A percentile compares a stretch with the other conserved stretches of the same genome.
Evolutionary conservation across 441 rosid genomes (phyloP).

Genomic region (Raphanus hybrid): DNA sequence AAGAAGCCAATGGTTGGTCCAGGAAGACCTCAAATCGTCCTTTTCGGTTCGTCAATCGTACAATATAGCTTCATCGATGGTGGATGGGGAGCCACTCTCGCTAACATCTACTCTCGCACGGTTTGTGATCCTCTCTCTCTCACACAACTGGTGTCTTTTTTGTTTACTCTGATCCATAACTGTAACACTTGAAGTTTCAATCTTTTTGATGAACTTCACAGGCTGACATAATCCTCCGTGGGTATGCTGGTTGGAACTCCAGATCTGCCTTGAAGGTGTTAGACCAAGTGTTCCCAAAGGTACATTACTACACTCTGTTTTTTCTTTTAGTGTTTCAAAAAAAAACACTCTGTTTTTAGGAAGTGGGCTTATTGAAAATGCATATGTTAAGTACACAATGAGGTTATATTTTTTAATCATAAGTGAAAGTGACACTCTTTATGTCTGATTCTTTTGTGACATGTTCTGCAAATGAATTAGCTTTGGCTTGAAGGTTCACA

Average conservation of each 20-base stretch:
- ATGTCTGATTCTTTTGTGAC: background rate
- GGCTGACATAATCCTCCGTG: constrained; percentile 85
- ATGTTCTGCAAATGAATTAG: background rate
- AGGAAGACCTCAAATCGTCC: constrained; percentile 68
- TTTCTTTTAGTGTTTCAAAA: too few relatives aligned
- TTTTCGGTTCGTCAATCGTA: constrained; percentile 89
- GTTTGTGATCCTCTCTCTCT: constrained; percentile 38
- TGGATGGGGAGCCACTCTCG: constrained; percentile 84
- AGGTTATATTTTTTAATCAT: too few relatives aligned
- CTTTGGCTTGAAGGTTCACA: constrained; percentile 62
- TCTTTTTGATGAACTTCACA: constrained; percentile 26
- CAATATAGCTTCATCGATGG: constrained; percentile 57
- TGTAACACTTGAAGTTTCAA: background rate
- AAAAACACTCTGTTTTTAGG: too few relatives aligned
- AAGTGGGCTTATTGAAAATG: background rate
- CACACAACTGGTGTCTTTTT: background rate
- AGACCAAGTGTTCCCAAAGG: constrained; percentile 63
- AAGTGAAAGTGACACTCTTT: constrained; percentile 10
- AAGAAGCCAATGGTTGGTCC: constrained; percentile 48
- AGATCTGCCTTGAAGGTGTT: constrained; percentile 66
- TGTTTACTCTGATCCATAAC: background rate
- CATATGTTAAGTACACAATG: background rate
- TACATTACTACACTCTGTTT: too few relatives aligned
- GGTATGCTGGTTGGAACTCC: constrained; percentile 88
- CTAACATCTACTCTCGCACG: constrained; percentile 78